These are phyloP conservation scores for Theobroma cacao DNA, from an alignment of 345 rosid species.

Conservation along the genomic window DNA sequence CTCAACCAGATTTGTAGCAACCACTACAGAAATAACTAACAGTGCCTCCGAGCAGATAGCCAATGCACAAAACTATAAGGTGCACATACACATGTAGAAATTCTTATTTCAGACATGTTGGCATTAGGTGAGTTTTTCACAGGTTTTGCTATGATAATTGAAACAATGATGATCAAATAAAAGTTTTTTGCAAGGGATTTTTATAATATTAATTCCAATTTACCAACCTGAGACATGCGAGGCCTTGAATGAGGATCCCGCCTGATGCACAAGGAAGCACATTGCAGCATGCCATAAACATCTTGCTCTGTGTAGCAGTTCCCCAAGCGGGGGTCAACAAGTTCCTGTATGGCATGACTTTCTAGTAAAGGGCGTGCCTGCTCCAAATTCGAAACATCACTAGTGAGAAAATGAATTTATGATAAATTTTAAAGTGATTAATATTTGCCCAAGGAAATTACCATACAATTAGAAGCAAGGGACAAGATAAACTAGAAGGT, in stretches of 20 bases:
- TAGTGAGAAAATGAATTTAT: background rate
- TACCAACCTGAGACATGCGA: conserved; percentile 90
- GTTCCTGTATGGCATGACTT: conserved; percentile 61
- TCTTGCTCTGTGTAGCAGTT: conserved; percentile 60
- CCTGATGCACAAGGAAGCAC: conserved; percentile 86
- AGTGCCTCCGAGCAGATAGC: background rate
- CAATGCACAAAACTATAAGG: background rate
- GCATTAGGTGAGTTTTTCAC: background rate
- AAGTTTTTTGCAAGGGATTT: background rate
- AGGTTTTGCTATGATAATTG: background rate
- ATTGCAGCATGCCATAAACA: conserved; percentile 72
- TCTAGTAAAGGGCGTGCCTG: conserved; percentile 93
- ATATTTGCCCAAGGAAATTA: background rate
- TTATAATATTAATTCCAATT: background rate
- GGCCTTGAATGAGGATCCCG: conserved; percentile 87
- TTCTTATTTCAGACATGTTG: background rate
- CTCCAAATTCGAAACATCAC: conserved; percentile 8
- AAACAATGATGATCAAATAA: background rate
- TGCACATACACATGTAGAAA: background rate
- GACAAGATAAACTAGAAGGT: background rate
- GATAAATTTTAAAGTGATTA: background rate
- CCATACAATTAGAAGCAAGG: background rate
- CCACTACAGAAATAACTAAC: background rate
- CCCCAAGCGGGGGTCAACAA: conserved; percentile 70
- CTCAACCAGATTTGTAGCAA: background rate